Evolutionary conservation across 257 asterid genomes (phyloP).

Genomic region (Echium plantagineum): DNA sequence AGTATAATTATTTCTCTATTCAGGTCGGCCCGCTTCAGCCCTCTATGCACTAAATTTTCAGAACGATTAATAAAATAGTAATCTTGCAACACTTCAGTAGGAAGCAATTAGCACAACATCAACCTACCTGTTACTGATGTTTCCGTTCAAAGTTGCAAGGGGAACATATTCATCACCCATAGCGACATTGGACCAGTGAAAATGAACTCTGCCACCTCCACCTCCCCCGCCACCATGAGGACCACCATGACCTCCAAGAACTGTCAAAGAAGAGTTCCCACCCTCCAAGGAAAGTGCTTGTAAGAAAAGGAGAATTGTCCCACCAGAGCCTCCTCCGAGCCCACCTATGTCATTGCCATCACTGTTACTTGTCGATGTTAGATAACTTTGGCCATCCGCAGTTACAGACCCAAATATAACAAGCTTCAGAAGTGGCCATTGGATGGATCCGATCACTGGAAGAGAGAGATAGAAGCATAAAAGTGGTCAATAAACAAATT

Average conservation of each 20-base stretch:
- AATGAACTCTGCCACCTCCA: slow-evolving; percentile 94
- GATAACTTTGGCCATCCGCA: slow-evolving; percentile 74
- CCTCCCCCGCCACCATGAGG: slow-evolving; percentile 91
- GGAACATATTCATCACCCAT: slow-evolving; percentile 69
- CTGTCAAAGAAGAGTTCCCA: slow-evolving; percentile 63
- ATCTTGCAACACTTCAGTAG: slow-evolving; percentile 1
- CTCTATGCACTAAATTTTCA: no score
- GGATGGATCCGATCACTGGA: slow-evolving; percentile 74
- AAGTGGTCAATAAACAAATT: slow-evolving; percentile 11
- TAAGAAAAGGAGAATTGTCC: slow-evolving; percentile 77
- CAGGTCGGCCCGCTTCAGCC: no score
- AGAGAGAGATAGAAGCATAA: slow-evolving; percentile 14
- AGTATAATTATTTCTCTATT: no score
- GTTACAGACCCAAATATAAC: slow-evolving; percentile 58
- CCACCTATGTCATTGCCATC: slow-evolving; percentile 57
- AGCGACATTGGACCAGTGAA: slow-evolving; percentile 77
- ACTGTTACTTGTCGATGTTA: slow-evolving; percentile 31
- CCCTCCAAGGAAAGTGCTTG: slow-evolving; percentile 45
- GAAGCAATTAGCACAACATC: not conserved
- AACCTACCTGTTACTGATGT: slow-evolving; percentile 49
- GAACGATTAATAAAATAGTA: not conserved
- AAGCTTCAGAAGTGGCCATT: slow-evolving; percentile 71
- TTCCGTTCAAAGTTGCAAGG: slow-evolving; percentile 67
- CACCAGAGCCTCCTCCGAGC: slow-evolving; percentile 96
- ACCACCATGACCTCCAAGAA: slow-evolving; percentile 81